Base-by-base conservation (phyloP, 2,329 filamentous ascomycete genomes). In the Alternaria tenuissima region DNA sequence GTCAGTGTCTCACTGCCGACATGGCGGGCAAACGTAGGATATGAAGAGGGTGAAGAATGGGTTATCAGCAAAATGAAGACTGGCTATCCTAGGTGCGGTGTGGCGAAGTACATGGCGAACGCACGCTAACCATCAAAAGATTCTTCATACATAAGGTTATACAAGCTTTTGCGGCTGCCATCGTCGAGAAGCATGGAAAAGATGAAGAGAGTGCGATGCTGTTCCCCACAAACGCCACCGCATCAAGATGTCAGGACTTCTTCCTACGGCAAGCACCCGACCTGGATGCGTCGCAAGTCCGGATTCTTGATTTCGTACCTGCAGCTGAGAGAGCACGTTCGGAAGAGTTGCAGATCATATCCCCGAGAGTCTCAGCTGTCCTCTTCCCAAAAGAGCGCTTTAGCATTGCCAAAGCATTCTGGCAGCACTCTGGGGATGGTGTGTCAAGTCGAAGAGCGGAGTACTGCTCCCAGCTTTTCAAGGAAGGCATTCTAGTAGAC, bases 1-100 rank as follows among this genome's bases (percentile, higher is more conserved):
- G 92, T 98, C 66, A 98, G 94, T 78, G 94, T 98, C 42, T 98
- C 95, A 16, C 83, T 99, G 26, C 95, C 95, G 39, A 96, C 93
- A 80, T 99, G 95, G 95, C 86, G 85, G 67, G 85, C 93, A 66
- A 98, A 96, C 72, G 84, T 99, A 39, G 94, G 88, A 41, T 99
- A 99, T 75, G 95, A 99, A 78, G 93, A 99, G 79, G 94, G 93
- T 52, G 86, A 96, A 76, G 83, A 89, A 57, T 95, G 92, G 90
- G 92, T 99, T n/a, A 66, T 95, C 18, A 86, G 85, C 64, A 90
- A 89, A 75, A 91, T 99, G 93, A 85, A 87, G 66, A 96, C 91
- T 44, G 95, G 95, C 36, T 99, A 99, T 79, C 95, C 95, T 62
- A 87, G 91, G 89, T 92, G 79, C 59, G 80, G 59, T 41, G 38